Evolutionary conservation across 495 filamentous ascomycete genomes (phyloP).

Genomic region (Bacidia gigantensis): DNA sequence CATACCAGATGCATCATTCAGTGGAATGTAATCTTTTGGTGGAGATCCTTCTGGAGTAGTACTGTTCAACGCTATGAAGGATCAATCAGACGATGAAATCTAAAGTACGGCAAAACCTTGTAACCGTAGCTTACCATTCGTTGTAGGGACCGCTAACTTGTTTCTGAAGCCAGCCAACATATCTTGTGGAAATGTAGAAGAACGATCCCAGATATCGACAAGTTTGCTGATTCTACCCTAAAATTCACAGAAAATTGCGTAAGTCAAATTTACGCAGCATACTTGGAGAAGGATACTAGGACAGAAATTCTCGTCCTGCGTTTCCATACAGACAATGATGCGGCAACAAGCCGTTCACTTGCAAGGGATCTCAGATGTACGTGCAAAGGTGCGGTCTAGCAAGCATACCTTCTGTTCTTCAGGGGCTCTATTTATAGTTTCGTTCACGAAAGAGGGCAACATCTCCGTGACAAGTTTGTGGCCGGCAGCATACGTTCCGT

Average conservation of each 20-base stretch:
- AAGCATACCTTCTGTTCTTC: slow-evolving; percentile 96
- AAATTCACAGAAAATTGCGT: slow-evolving; percentile 32
- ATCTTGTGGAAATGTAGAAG: slow-evolving; percentile 69
- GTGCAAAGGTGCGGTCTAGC: not conserved
- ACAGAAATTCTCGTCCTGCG: not conserved
- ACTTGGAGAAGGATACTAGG: not conserved
- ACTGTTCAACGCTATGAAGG: slow-evolving; percentile 17
- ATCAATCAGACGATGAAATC: not conserved
- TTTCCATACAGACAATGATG: not conserved
- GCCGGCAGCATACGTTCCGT: slow-evolving; percentile 88
- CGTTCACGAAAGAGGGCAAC: slow-evolving; percentile 85
- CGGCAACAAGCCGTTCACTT: slow-evolving; percentile 19
- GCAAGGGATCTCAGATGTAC: slow-evolving; percentile 19
- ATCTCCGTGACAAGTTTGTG: slow-evolving; percentile 94
- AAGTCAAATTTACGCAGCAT: slow-evolving; percentile 25
- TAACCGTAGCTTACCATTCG: slow-evolving; percentile 16
- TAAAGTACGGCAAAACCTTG: not conserved
- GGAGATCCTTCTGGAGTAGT: slow-evolving; percentile 74
- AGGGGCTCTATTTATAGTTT: slow-evolving; percentile 78
- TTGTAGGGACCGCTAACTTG: slow-evolving; percentile 45
- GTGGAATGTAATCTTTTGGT: slow-evolving; percentile 39
- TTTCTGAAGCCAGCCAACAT: slow-evolving; percentile 81
- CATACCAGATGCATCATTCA: slow-evolving; percentile 30
- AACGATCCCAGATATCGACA: slow-evolving; percentile 95
- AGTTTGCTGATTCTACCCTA: slow-evolving; percentile 97